phyloP scores from a whole-genome alignment of 2,329 filamentous ascomycete species.

The Pyrenophora graminea region DNA sequence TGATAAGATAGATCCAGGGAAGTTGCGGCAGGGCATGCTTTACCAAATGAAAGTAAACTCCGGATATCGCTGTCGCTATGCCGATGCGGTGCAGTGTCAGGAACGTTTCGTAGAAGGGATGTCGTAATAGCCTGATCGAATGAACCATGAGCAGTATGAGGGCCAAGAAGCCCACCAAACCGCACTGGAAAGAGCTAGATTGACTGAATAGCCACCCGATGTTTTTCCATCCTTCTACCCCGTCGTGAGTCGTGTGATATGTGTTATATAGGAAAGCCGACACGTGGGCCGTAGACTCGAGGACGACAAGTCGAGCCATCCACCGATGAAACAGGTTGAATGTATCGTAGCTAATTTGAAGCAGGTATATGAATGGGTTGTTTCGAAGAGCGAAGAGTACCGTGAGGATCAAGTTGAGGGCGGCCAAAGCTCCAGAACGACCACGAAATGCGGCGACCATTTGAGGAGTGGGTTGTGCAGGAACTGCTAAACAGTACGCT shows the following conservation, averaged over 20 bases:
- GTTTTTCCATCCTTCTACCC: conserved; percentile 43
- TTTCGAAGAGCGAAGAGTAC: conserved; percentile 73
- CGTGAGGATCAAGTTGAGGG: conserved; percentile 75
- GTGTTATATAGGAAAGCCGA: conserved; percentile 58
- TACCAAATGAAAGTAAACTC: conserved; percentile 66
- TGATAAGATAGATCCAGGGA: conserved; percentile 61
- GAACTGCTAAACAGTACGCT: conserved; percentile 46
- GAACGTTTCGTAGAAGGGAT: conserved; percentile 80
- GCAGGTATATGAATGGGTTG: conserved; percentile 70
- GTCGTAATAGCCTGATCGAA: conserved; percentile 68
- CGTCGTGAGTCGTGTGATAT: conserved; percentile 51
- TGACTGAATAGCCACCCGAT: conserved; percentile 33
- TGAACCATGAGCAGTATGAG: conserved; percentile 66
- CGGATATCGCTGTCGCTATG: conserved; percentile 62
- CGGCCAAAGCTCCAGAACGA: conserved; percentile 69
- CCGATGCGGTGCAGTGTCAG: conserved; percentile 69
- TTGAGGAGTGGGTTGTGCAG: conserved; percentile 75
- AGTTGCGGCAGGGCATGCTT: conserved; percentile 61
- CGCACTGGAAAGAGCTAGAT: conserved; percentile 58
- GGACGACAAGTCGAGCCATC: conserved; percentile 72
- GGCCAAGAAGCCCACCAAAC: conserved; percentile 62
- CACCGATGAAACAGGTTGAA: conserved; percentile 79
- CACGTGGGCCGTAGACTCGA: conserved; percentile 68
- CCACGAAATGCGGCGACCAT: conserved; percentile 60
- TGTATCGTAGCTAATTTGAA: conserved; percentile 75